These are phyloP conservation scores for Gossypium longicalyx DNA, from an alignment of 345 rosid species.

Conservation along the genomic window DNA sequence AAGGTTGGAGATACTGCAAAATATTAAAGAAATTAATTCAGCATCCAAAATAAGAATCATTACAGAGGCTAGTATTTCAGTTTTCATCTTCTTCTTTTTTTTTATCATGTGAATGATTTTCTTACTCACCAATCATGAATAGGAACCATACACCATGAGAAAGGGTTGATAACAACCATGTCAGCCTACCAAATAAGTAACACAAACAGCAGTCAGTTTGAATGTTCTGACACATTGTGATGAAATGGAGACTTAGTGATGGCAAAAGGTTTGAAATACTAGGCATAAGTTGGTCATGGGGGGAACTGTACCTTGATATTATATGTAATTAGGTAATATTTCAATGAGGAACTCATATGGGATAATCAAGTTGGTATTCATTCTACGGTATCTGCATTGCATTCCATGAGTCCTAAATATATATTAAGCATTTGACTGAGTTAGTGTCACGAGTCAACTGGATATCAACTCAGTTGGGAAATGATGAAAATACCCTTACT, in stretches of 20 bases:
- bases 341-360: not conserved
- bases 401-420: not conserved
- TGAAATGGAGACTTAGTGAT: not conserved
- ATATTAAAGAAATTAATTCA: constrained; percentile 3
- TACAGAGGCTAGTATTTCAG: not conserved
- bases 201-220: constrained; percentile 9
- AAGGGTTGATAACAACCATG: constrained; percentile 50
- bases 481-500: too few relatives aligned
- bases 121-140: constrained; percentile 53
- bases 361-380: not conserved
- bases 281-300: not conserved
- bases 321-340: not conserved
- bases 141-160: constrained; percentile 60
- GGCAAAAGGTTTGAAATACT: not conserved
- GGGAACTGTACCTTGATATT: not conserved
- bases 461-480: too few relatives aligned
- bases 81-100: not conserved
- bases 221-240: constrained; percentile 8
- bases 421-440: too few relatives aligned
- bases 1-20: constrained; percentile 54
- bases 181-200: constrained; percentile 46
- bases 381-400: not conserved
- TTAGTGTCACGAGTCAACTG: too few relatives aligned
- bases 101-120: constrained; percentile 1
- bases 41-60: not conserved